Base-by-base conservation (phyloP, 202 grass and related monocot genomes). In the Schoenoplectus tabernaemontani region DNA sequence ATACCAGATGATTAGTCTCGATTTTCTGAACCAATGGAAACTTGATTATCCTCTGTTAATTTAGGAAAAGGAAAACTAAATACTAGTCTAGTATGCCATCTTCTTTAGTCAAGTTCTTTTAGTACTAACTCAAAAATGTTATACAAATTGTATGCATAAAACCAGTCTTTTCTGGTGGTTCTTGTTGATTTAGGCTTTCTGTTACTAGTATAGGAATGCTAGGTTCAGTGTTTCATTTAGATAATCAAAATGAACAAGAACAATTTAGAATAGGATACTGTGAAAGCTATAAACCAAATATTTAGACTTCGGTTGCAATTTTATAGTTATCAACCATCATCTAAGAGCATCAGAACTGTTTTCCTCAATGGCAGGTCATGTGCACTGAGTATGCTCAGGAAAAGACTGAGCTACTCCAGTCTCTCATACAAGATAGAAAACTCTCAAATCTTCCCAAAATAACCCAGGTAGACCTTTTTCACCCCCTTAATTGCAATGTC, bases 361-460 rank as follows among this genome's bases (percentile, higher is more conserved):
- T 72, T 72, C 23, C 42, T 60, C 32, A 16, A 62, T 59, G 74
- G 22, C 84, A 96, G 93, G 87, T 96, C 30, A 96, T 96, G 86
- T 90, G 82, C 64, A 92, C 79, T 2, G 90, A 85, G 59, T 82
- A 88, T 87, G 77, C 88, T 42, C 72, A 87, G 64, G 93, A 96
- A 79, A 96, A 96, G 79, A 87, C 82, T 64, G 90, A 92, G 79
- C 64, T 92, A 19, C 64, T 96, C 13, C 42, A 87, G 26, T 30
- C 84, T 67, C 81, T 96, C 26, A 90, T 96, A 59, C 79, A 58
- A 60, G 89, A 84, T 63, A 90, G 93, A 36, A 79, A 87, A 47
- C 74, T 92, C 76, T 90, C 86, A 5, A 78, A 66, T 79, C 90
- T 92, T 88, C 93, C 93, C 16, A 96, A 83, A 88, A 41, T 96